These are phyloP conservation scores for Enterocytospora artemiae DNA, from an alignment of 371 early-diverging fungal species.

Conservation along the genomic window DNA sequence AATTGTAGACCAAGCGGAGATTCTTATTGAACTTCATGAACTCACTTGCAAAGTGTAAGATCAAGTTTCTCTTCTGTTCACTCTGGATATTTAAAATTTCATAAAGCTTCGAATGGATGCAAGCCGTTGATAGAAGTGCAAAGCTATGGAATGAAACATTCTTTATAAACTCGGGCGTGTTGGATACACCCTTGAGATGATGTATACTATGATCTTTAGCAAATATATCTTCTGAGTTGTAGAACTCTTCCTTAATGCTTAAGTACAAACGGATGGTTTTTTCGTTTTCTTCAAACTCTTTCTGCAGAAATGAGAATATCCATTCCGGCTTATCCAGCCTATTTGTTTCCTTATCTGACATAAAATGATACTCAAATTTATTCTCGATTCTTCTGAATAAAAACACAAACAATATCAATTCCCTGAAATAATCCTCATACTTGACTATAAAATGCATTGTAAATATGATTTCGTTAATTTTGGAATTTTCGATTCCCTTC, in stretches of 20 bases:
- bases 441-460: conserved; percentile 37
- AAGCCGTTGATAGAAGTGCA: neutral
- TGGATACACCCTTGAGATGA: too few relatives aligned
- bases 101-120: conserved; percentile 39
- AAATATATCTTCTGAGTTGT: neutral
- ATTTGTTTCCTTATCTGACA: conserved; percentile 54
- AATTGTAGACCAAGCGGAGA: conserved; percentile 21
- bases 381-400: conserved; percentile 24
- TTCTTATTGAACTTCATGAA: conserved; percentile 27
- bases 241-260: conserved; percentile 7
- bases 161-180: neutral
- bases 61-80: conserved; percentile 48
- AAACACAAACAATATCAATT: conserved; percentile 22
- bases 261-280: conserved; percentile 28
- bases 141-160: too few relatives aligned
- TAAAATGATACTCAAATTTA: conserved; percentile 55
- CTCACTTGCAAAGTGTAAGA: conserved; percentile 46
- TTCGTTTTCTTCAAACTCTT: conserved; percentile 24
- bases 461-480: conserved; percentile 42
- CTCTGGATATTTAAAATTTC: conserved; percentile 37
- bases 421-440: conserved; percentile 35
- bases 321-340: conserved; percentile 59
- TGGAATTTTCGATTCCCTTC: conserved; percentile 13
- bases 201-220: conserved; percentile 15
- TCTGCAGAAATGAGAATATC: conserved; percentile 51